phyloP scores from a whole-genome alignment of 2,329 filamentous ascomycete genomes.

The Teratosphaeriaceae sp. region DNA sequence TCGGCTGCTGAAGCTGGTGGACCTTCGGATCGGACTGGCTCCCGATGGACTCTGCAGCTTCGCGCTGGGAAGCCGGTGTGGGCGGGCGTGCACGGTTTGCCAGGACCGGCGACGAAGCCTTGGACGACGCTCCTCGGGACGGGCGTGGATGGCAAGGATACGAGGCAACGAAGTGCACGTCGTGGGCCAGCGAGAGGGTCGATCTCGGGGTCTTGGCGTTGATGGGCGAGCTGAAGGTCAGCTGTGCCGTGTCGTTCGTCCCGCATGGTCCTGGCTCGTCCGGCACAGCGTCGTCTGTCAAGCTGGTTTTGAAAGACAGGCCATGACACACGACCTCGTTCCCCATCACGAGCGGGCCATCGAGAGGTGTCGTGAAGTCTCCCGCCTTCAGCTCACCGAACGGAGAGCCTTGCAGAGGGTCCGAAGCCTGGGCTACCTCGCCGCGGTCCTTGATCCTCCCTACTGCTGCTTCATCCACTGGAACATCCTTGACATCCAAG shows the following conservation, averaged over 20 bases:
- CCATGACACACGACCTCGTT: conserved; percentile 22
- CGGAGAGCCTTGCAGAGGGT: conserved; percentile 25
- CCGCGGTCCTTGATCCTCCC: conserved; percentile 33
- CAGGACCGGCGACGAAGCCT: background rate
- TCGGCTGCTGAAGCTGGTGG: background rate
- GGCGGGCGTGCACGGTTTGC: background rate
- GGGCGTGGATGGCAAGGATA: conserved; percentile 40
- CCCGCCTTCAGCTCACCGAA: conserved; percentile 14
- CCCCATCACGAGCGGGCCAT: conserved; percentile 24
- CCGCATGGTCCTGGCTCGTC: background rate
- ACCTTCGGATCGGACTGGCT: background rate
- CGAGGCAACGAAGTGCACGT: conserved; percentile 49
- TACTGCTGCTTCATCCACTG: background rate
- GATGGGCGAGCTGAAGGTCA: conserved; percentile 29
- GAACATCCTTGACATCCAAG: conserved; percentile 28
- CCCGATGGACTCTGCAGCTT: background rate
- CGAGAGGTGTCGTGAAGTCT: conserved; percentile 34
- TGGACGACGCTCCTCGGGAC: background rate
- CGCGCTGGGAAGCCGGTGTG: too few relatives aligned
- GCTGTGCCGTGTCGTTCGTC: conserved; percentile 7
- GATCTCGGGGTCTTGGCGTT: conserved; percentile 12
- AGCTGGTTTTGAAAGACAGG: conserved; percentile 16
- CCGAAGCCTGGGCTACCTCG: conserved; percentile 29
- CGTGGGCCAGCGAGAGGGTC: conserved; percentile 40
- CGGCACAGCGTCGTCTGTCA: too few relatives aligned